These are phyloP conservation scores for Letharia columbiana DNA, from an alignment of 495 filamentous ascomycete species.

Conservation along the genomic window DNA sequence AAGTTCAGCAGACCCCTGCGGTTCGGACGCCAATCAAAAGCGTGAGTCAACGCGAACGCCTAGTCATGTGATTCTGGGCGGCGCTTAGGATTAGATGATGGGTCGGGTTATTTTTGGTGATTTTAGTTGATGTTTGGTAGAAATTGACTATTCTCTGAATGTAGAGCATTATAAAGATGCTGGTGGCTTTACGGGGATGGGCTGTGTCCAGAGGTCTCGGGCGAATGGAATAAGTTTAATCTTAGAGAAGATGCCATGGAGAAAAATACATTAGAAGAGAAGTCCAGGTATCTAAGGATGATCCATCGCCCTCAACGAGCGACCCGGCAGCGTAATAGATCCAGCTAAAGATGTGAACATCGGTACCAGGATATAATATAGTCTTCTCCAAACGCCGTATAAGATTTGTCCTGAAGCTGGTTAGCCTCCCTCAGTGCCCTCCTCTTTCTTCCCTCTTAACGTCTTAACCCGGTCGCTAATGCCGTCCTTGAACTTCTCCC, in stretches of 20 bases:
- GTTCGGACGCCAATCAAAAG: constrained; percentile 10
- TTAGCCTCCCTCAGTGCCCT: constrained; percentile 14
- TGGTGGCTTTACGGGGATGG: neutral
- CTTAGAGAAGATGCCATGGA: neutral
- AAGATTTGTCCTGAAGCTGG: neutral
- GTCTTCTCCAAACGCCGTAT: constrained; percentile 1
- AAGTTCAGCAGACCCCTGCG: constrained; percentile 6
- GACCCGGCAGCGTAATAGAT: neutral
- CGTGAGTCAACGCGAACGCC: constrained; percentile 10
- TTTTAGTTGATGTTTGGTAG: neutral
- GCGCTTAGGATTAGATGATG: constrained; percentile 8
- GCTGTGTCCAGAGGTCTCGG: neutral
- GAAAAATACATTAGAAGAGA: neutral
- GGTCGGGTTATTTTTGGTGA: neutral
- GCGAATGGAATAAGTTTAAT: neutral
- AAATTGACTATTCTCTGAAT: no score
- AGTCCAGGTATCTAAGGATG: constrained; percentile 2
- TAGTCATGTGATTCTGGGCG: constrained; percentile 8
- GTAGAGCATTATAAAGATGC: no score
- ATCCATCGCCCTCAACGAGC: neutral
- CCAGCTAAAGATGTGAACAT: constrained; percentile 1
- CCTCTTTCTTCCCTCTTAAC: constrained; percentile 23
- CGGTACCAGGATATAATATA: neutral
- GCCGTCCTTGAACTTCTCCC: constrained; percentile 51
- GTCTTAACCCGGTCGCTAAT: constrained; percentile 27